Evolutionary conservation across 2,329 filamentous ascomycete genomes (phyloP), one percentile per base, ranked within the genome.

Genomic region (Aspergillus versicolor): DNA sequence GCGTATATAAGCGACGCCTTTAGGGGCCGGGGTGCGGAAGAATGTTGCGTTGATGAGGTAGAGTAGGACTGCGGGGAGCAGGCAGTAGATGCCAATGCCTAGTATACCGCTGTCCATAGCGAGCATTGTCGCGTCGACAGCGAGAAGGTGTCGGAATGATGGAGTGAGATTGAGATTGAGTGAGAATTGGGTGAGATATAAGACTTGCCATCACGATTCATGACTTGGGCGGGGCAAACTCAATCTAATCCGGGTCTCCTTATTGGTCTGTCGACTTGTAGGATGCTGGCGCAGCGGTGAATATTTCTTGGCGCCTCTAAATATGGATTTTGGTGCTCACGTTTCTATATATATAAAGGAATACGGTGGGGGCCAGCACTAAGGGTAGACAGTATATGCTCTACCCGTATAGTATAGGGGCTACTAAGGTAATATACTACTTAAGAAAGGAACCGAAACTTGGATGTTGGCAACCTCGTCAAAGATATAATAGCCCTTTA

Each of bases 21-120:
- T 13, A 8, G 48, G 48, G 19, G 21, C 12, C 9, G 43, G 32
- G 7, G 46, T n/a, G 42, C 47, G 40, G 6, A 52, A 21, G 48
- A 56, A 52, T 22, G 51, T 22, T 12, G 24, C 15, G 30, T 56
- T 52, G 22, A 56, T 42, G 21, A 46, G 13, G 15, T 56, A 56
- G 22, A 56, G 43, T 21, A 52, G 22, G 3, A 15, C 17, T 1
- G 45, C 48, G 4, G 54, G 42, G 34, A 56, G 4, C 5, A 56
- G 19, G 22, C 42, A 38, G 22, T 30, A 45, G 1, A 52, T 21
- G 21, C 5, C 38, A 3, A 56, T 19, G 0, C 47, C 47, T 2
- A 51, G 32, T 2, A 56, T 6, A 13, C 27, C 9, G 41, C 1
- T 22, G 42, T 32, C 11, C 9, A 37, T 37, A 5, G 4, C 34